These are phyloP conservation scores for Boletus huronensis DNA, from an alignment of 768 basidiomycete species.

Conservation along the genomic window DNA sequence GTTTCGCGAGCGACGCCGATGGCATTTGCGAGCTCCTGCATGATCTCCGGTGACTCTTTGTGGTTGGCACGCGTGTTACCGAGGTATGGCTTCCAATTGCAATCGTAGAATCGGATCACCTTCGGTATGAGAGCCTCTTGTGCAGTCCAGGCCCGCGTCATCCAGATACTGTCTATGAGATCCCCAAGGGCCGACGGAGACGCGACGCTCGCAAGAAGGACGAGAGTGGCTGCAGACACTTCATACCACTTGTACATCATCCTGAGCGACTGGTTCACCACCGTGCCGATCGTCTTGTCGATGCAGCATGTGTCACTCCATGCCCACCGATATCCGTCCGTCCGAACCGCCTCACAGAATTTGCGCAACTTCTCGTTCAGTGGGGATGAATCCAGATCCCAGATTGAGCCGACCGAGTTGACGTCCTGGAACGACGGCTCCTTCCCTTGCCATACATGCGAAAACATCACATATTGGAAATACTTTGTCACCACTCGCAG, in stretches of 20 bases:
- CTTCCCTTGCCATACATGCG: background rate
- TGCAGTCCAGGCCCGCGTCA: background rate
- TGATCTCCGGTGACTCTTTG: background rate
- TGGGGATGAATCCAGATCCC: no score
- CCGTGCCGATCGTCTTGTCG: background rate
- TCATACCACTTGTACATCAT: background rate
- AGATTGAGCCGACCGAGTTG: no score
- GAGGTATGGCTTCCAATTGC: background rate
- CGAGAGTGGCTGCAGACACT: background rate
- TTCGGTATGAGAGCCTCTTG: background rate
- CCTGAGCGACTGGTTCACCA: background rate
- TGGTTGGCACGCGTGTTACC: background rate
- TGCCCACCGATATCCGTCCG: no score
- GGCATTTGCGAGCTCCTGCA: background rate
- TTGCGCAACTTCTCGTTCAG: no score
- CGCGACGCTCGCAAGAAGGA: background rate
- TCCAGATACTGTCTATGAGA: background rate
- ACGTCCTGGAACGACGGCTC: background rate
- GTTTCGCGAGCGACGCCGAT: background rate
- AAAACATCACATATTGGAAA: slow-evolving; percentile 3
- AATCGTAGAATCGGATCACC: background rate
- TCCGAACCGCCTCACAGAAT: no score
- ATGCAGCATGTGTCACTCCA: background rate
- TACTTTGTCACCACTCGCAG: background rate
- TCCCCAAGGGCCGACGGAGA: background rate